These are phyloP conservation scores for Chaetoceros tenuissimus DNA, from an alignment of 108 stramenopile genomes.

Conservation along the genomic window DNA sequence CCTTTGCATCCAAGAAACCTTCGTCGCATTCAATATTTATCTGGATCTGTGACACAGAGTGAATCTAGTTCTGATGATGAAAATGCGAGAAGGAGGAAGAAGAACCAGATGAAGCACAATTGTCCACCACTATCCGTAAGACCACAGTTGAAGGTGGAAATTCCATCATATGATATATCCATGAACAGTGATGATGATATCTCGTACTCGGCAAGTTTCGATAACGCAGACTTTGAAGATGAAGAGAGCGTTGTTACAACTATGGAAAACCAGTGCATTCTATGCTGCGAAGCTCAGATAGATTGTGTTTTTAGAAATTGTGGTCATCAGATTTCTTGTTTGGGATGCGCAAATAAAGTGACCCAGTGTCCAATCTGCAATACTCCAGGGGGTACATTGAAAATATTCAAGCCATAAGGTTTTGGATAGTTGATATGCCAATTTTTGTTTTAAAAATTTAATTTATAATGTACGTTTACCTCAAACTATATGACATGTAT, in stretches of 20 bases:
- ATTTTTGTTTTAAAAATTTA: no score
- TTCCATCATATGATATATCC: background rate
- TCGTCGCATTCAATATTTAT: background rate
- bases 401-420: no score
- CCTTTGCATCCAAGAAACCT: background rate
- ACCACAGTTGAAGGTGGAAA: background rate
- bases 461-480: no score
- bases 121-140: no score
- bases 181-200: background rate
- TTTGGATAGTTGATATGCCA: no score
- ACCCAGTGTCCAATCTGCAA: background rate
- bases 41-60: no score
- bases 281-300: background rate
- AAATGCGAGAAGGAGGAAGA: background rate
- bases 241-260: background rate
- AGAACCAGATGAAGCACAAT: no score
- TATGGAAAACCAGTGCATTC: background rate
- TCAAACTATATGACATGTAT: slow-evolving; percentile 27
- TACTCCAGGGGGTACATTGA: no score
- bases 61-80: no score
- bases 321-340: background rate
- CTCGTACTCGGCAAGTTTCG: background rate
- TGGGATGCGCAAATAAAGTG: background rate
- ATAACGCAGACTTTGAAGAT: background rate
- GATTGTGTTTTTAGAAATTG: background rate